Conservation (phyloP, 352 stramenopile species). For the Globisporangium polare region DNA sequence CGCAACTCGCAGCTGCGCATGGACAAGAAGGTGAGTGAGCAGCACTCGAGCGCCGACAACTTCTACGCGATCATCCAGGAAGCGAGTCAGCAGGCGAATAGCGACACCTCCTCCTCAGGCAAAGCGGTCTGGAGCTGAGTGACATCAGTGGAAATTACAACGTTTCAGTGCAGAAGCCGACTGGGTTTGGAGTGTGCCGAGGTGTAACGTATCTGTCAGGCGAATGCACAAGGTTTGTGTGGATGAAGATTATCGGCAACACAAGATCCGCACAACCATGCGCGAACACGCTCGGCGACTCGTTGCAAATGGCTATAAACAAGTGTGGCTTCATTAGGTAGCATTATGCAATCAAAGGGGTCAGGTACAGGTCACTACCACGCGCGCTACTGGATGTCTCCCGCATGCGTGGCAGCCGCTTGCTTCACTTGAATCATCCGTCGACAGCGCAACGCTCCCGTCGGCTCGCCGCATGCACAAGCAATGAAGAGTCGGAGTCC, state of each 20-base stretch:
- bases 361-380: conserved; percentile 5
- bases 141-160: not conserved
- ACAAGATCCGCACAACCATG: too few relatives aligned
- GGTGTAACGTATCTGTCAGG: too few relatives aligned
- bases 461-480: not conserved
- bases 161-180: too few relatives aligned
- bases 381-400: not conserved
- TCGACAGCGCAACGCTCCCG: not conserved
- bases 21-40: not conserved
- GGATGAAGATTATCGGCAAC: too few relatives aligned
- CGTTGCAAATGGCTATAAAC: conserved; percentile 8
- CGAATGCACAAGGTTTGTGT: too few relatives aligned
- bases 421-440: not conserved
- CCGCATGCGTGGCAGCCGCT: not conserved
- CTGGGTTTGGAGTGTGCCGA: too few relatives aligned
- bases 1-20: conserved; percentile 12
- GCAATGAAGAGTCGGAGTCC: conserved; percentile 5
- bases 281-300: too few relatives aligned
- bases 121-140: not conserved
- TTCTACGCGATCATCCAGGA: conserved; percentile 27
- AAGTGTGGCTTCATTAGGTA: conserved; percentile 1
- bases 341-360: conserved; percentile 5
- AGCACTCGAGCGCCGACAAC: not conserved
- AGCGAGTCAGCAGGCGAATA: not conserved
- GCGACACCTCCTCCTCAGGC: not conserved